A percentile compares a stretch with the other conserved stretches of the same genome.
Conservation (phyloP, 805 yeast species). For the Yarrowia osloensis region DNA sequence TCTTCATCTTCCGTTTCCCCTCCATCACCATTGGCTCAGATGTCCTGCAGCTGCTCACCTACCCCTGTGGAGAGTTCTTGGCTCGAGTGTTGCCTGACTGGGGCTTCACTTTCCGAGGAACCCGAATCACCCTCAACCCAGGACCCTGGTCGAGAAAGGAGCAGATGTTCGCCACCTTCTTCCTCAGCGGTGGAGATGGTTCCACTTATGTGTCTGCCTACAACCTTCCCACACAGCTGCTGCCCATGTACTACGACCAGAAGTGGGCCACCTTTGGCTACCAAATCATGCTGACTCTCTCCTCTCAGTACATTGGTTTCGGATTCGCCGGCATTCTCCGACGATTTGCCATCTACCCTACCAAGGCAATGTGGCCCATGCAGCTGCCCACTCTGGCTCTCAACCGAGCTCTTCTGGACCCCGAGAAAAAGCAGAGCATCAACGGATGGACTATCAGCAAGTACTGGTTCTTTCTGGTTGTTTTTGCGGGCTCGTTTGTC, state of each 20-base stretch:
- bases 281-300: conserved; percentile 52
- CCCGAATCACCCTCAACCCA: conserved; percentile 52
- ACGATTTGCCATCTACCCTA: conserved; percentile 60
- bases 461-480: conserved; percentile 47
- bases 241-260: conserved; percentile 39
- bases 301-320: conserved; percentile 66
- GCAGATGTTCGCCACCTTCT: conserved; percentile 53
- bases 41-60: conserved; percentile 61
- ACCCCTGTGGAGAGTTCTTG: conserved; percentile 57
- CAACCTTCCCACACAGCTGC: conserved; percentile 39
- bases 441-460: conserved; percentile 56
- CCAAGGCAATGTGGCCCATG: conserved; percentile 66
- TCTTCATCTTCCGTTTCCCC: conserved; percentile 61
- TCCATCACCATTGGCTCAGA: conserved; percentile 52
- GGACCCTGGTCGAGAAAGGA: conserved; percentile 68
- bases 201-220: conserved; percentile 33
- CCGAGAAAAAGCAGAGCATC: conserved; percentile 45
- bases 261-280: conserved; percentile 45
- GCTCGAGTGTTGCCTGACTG: conserved; percentile 50
- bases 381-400: conserved; percentile 60
- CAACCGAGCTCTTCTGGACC: conserved; percentile 51
- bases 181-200: conserved; percentile 32
- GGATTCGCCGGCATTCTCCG: conserved; percentile 65
- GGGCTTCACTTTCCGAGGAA: conserved; percentile 47
- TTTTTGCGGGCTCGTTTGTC: conserved; percentile 47